These are phyloP conservation scores for Stylonectria norvegica DNA, from an alignment of 2,329 filamentous ascomycete genomes.

Conservation along the genomic window DNA sequence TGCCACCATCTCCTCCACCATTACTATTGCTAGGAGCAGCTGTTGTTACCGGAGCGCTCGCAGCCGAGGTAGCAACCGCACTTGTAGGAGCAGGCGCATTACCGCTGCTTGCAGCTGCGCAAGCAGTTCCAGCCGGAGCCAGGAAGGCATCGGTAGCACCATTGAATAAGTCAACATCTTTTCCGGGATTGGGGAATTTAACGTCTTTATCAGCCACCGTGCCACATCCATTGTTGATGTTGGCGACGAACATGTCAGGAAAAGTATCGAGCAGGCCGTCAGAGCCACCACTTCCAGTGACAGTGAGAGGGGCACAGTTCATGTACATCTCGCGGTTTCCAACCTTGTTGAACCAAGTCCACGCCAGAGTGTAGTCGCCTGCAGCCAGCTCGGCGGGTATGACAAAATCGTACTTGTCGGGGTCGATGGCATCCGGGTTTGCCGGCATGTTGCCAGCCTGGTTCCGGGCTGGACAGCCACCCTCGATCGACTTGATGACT, in stretches of 20 bases:
- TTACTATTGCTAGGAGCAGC: slow-evolving; percentile 14
- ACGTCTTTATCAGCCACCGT: slow-evolving; percentile 51
- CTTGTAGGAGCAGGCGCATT: not conserved
- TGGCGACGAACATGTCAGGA: slow-evolving; percentile 69
- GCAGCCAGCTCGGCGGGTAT: slow-evolving; percentile 69
- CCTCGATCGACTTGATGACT: slow-evolving; percentile 84
- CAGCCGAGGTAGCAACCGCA: slow-evolving; percentile 4
- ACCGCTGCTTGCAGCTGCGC: slow-evolving; percentile 40
- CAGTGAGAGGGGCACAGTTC: slow-evolving; percentile 79
- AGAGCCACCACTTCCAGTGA: slow-evolving; percentile 53
- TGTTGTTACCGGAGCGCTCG: slow-evolving; percentile 13
- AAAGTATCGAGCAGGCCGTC: slow-evolving; percentile 57
- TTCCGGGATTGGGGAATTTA: slow-evolving; percentile 60
- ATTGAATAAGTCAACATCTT: slow-evolving; percentile 48
- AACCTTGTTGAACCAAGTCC: slow-evolving; percentile 92
- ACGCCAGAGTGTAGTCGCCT: slow-evolving; percentile 78
- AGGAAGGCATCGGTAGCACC: slow-evolving; percentile 35
- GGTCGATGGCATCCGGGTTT: slow-evolving; percentile 40
- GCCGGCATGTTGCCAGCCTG: slow-evolving; percentile 55
- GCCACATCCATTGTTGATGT: slow-evolving; percentile 54
- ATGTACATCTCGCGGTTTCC: slow-evolving; percentile 98
- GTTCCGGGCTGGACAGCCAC: slow-evolving; percentile 71
- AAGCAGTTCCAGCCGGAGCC: slow-evolving; percentile 21
- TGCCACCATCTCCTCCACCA: slow-evolving; percentile 1
- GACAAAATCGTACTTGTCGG: slow-evolving; percentile 63